Evolutionary conservation across 352 stramenopile species (phyloP).

Genomic region (Paralagenidium karlingii): DNA sequence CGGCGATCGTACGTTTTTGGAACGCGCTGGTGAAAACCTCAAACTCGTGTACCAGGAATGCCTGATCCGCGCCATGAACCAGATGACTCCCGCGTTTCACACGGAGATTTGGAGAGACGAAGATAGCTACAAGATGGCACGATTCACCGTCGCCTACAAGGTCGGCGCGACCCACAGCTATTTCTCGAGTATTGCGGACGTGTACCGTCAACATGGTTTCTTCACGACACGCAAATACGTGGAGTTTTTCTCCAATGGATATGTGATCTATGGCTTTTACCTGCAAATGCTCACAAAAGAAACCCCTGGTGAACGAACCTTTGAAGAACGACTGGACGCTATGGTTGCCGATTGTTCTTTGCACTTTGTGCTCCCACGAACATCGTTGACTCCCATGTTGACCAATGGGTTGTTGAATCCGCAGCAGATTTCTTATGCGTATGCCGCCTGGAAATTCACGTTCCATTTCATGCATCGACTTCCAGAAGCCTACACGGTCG

Average conservation of each 20-base stretch:
- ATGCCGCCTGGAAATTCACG: constrained; percentile 79
- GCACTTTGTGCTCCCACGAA: constrained; percentile 75
- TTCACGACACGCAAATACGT: constrained; percentile 77
- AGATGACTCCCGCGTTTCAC: constrained; percentile 75
- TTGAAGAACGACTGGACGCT: constrained; percentile 52
- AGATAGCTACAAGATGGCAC: constrained; percentile 66
- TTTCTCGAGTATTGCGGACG: constrained; percentile 77
- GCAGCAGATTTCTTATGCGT: constrained; percentile 76
- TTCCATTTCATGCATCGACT: constrained; percentile 84
- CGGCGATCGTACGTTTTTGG: constrained; percentile 63
- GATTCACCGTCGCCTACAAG: constrained; percentile 67
- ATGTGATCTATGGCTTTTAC: constrained; percentile 80
- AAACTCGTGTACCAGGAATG: constrained; percentile 73
- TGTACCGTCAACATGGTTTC: constrained; percentile 74
- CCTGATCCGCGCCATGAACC: constrained; percentile 48
- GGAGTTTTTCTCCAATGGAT: constrained; percentile 77
- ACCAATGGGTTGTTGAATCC: constrained; percentile 56
- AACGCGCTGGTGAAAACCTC: constrained; percentile 40
- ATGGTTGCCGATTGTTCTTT: constrained; percentile 63
- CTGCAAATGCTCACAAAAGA: constrained; percentile 56
- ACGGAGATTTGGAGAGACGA: constrained; percentile 62
- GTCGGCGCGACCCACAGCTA: constrained; percentile 69
- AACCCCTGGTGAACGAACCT: constrained; percentile 27
- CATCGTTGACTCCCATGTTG: constrained; percentile 72
- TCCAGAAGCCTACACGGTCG: constrained; percentile 63